These are phyloP conservation scores for Yamadazyma kanchanaburiensis DNA, from an alignment of 1,139 yeast species.

Conservation along the genomic window DNA sequence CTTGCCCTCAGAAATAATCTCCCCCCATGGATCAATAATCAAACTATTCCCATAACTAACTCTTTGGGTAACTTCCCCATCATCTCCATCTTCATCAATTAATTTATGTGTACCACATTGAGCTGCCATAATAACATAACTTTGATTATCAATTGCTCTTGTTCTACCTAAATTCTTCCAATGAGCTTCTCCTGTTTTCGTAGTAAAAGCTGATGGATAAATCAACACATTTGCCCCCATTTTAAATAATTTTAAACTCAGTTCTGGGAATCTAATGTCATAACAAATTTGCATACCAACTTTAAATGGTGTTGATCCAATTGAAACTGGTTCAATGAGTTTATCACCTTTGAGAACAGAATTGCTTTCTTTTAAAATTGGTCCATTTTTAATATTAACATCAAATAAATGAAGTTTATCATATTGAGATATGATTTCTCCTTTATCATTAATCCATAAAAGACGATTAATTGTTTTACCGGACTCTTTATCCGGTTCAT, in stretches of 20 bases:
- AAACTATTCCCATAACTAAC: constrained; percentile 82
- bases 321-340: constrained; percentile 51
- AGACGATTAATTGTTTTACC: constrained; percentile 60
- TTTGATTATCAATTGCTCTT: constrained; percentile 84
- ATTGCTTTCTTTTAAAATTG: constrained; percentile 68
- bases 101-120: constrained; percentile 75
- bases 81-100: constrained; percentile 32
- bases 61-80: constrained; percentile 32
- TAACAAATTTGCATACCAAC: constrained; percentile 80
- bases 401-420: constrained; percentile 89
- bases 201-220: constrained; percentile 90
- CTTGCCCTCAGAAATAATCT: constrained; percentile 57
- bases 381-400: constrained; percentile 75
- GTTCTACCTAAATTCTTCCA: constrained; percentile 81
- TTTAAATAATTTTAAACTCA: constrained; percentile 60
- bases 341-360: constrained; percentile 77
- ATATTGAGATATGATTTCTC: constrained; percentile 64
- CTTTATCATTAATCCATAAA: constrained; percentile 64
- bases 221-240: constrained; percentile 76
- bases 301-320: constrained; percentile 36
- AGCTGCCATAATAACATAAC: constrained; percentile 87
- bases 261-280: constrained; percentile 86
- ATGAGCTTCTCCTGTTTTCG: constrained; percentile 86
- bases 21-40: constrained; percentile 91
- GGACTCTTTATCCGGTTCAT: constrained; percentile 59